Evolutionary conservation across 2,329 filamentous ascomycete species (phyloP).

Genomic region (Pseudocercospora pini-densiflorae): DNA sequence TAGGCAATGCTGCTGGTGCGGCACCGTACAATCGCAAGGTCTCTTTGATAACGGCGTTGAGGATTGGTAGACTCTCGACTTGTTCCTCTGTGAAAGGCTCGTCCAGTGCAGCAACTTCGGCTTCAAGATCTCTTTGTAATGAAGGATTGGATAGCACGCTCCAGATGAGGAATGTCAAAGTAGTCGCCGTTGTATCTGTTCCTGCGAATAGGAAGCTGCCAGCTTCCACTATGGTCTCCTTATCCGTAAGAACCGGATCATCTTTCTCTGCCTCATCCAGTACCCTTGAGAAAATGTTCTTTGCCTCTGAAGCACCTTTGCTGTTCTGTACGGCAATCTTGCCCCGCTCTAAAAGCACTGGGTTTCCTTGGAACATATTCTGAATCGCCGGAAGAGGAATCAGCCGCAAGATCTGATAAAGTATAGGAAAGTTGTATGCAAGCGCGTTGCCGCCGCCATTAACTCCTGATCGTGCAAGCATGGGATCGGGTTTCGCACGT

Average conservation of each 20-base stretch:
- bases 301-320: slow-evolving; percentile 12
- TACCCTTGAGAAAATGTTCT: slow-evolving; percentile 31
- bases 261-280: slow-evolving; percentile 31
- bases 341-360: slow-evolving; percentile 9
- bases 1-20: slow-evolving; percentile 42
- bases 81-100: slow-evolving; percentile 31
- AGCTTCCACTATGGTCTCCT: slow-evolving; percentile 29
- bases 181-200: slow-evolving; percentile 35
- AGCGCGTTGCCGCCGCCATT: slow-evolving; percentile 11
- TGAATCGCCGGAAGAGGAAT: slow-evolving; percentile 15
- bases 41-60: slow-evolving; percentile 46
- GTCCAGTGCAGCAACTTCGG: slow-evolving; percentile 29
- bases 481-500: slow-evolving; percentile 30
- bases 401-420: slow-evolving; percentile 17
- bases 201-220: slow-evolving; percentile 33
- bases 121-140: slow-evolving; percentile 26
- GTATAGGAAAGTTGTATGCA: slow-evolving; percentile 15
- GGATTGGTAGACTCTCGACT: slow-evolving; percentile 37
- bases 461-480: neutral
- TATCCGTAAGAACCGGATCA: slow-evolving; percentile 28
- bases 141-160: slow-evolving; percentile 26
- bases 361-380: slow-evolving; percentile 13
- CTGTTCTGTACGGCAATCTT: slow-evolving; percentile 17
- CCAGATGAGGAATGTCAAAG: slow-evolving; percentile 35
- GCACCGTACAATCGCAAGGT: slow-evolving; percentile 43